phyloP scores from a whole-genome alignment of 78 protist species.

The Dictyostelium purpureum region DNA sequence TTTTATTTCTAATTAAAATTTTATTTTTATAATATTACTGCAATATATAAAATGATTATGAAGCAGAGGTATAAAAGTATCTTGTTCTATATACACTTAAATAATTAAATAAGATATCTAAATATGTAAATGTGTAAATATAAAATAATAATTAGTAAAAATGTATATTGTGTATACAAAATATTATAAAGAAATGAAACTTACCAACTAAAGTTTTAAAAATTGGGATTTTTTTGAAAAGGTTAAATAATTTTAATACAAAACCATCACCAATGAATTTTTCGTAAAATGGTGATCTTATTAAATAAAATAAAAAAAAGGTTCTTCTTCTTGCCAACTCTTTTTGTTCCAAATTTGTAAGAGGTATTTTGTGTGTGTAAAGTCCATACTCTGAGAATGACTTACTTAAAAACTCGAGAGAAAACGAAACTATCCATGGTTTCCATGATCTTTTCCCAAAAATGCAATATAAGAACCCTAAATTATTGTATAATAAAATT shows the following conservation, averaged over 20 bases:
- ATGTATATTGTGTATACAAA: no score
- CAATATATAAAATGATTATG: no score
- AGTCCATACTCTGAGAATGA: slow-evolving; percentile 40
- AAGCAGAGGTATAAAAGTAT: slow-evolving; percentile 73
- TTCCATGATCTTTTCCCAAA: slow-evolving; percentile 68
- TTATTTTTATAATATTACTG: no score
- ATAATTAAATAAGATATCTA: slow-evolving; percentile 43
- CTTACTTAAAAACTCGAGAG: slow-evolving; percentile 8
- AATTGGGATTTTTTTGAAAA: slow-evolving; percentile 60
- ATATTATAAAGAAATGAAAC: not conserved
- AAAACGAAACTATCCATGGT: slow-evolving; percentile 66
- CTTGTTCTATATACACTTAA: slow-evolving; percentile 53
- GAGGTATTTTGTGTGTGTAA: not conserved
- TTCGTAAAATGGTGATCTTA: slow-evolving; percentile 67
- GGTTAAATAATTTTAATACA: slow-evolving; percentile 13
- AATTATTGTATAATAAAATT: not conserved
- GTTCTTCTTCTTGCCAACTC: slow-evolving; percentile 38
- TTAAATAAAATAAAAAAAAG: slow-evolving; percentile 20
- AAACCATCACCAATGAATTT: slow-evolving; percentile 74
- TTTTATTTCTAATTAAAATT: no score
- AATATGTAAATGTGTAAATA: not conserved
- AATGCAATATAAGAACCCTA: slow-evolving; percentile 33
- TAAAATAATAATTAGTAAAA: no score
- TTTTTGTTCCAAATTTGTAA: not conserved
- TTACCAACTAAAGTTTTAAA: slow-evolving; percentile 54